Base-by-base conservation (phyloP, 768 basidiomycete species). In the Hortiboletus campestris region DNA sequence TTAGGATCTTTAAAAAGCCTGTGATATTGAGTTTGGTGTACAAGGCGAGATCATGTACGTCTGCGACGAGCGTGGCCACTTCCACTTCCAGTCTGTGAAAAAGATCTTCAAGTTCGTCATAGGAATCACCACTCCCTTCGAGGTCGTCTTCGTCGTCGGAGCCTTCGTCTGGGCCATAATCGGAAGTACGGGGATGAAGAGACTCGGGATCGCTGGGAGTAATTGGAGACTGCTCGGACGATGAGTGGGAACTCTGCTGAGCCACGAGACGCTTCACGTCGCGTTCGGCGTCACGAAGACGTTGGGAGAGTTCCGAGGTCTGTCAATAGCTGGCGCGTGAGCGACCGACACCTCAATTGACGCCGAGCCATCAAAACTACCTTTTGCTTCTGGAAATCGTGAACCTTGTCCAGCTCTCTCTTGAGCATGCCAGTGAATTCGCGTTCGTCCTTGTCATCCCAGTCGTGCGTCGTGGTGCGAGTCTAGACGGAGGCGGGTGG, bases 1-100 rank as follows among this genome's bases (percentile, higher is more conserved):
- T 98, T 58, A 98, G 78, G 58, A 98, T 98, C 76, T 99, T 99
- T 80, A 98, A 89, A 71, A 99, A 99, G 11, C 97, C 97, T 1
- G 97, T 98, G 66, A 98, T 94, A 70, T 98, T 98, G 51, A 98
- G 83, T 70, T 98, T 98, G 4, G 96, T 95, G 69, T 95, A 90
- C 31, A 98, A 77, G 1, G 94, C 94, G 39, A 95, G 80, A 70
- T 94, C 91, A 62, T 94, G 91, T 12, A 92, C 90, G 61, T 91
- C 89, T 1, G 96, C 96, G 17, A 99, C 96, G 42, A 99, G 83
- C 40, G 84, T 89, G 1, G 95, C 96, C 19, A 98, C 91, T 67
- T 95, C 93, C 67, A 97, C 95, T 73, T 98, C 94, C 19, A 98
- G 76, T 16, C 79, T 80, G 58, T 88, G 85, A 70, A 97, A 99